These are phyloP conservation scores for Kodamaea leandrae DNA, from an alignment of 805 yeast genomes.

Conservation along the genomic window DNA sequence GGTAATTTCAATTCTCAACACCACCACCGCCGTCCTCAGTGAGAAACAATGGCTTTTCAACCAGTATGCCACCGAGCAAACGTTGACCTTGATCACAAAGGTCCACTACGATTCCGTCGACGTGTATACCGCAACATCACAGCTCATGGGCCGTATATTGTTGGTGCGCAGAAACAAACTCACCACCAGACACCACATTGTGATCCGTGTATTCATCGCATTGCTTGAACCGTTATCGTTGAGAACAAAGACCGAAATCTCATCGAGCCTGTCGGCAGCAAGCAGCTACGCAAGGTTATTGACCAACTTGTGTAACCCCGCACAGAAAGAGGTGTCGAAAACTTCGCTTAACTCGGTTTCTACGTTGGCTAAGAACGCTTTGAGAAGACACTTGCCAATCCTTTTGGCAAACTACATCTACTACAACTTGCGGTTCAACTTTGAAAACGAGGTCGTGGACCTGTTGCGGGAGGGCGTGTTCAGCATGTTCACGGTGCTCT, in stretches of 20 bases:
- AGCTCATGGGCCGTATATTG: slow-evolving; percentile 57
- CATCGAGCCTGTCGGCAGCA: slow-evolving; percentile 37
- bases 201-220: slow-evolving; percentile 48
- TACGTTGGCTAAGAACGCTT: slow-evolving; percentile 51
- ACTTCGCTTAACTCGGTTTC: slow-evolving; percentile 52
- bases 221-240: slow-evolving; percentile 48
- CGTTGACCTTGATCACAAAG: slow-evolving; percentile 40
- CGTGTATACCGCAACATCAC: slow-evolving; percentile 40
- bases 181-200: slow-evolving; percentile 68
- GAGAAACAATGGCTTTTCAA: slow-evolving; percentile 56
- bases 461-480: slow-evolving; percentile 56
- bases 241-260: slow-evolving; percentile 19
- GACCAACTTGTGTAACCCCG: slow-evolving; percentile 72
- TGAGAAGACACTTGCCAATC: slow-evolving; percentile 63
- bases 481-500: slow-evolving; percentile 64
- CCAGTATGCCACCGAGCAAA: slow-evolving; percentile 64
- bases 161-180: slow-evolving; percentile 69
- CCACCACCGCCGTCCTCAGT: slow-evolving; percentile 42
- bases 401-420: slow-evolving; percentile 58
- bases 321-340: slow-evolving; percentile 27
- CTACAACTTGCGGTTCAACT: slow-evolving; percentile 48
- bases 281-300: slow-evolving; percentile 55
- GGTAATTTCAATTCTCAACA: slow-evolving; percentile 12
- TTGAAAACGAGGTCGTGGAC: slow-evolving; percentile 46
- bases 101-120: slow-evolving; percentile 21